phyloP scores from a whole-genome alignment of 1,139 yeast genomes.

The Kurtzmaniella natalensis region DNA sequence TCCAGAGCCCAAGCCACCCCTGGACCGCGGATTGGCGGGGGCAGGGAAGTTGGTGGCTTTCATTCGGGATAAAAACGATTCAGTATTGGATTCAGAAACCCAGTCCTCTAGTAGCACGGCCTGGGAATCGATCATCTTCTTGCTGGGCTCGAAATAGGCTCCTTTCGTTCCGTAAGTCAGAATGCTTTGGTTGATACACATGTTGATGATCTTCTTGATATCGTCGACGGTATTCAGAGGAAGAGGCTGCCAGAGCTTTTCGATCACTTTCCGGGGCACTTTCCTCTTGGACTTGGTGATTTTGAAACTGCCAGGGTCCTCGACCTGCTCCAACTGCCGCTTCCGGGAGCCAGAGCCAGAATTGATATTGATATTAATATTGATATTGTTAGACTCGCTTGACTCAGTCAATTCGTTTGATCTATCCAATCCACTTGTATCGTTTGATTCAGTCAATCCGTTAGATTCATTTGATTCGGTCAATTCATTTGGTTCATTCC shows the following conservation, averaged over 20 bases:
- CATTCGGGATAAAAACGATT: slow-evolving; percentile 31
- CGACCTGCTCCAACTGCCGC: slow-evolving; percentile 1
- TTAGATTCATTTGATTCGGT: too few species aligned
- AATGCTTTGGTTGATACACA: slow-evolving; percentile 26
- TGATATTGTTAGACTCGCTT: too few species aligned
- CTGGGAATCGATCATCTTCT: slow-evolving; percentile 24
- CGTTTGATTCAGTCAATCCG: too few species aligned
- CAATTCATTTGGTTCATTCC: too few species aligned
- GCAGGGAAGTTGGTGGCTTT: slow-evolving; percentile 33
- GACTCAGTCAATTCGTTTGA: too few species aligned
- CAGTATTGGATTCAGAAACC: slow-evolving; percentile 20
- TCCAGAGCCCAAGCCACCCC: slow-evolving; percentile 5
- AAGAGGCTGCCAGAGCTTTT: slow-evolving; percentile 33
- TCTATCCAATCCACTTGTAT: too few species aligned
- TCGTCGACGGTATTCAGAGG: slow-evolving; percentile 18
- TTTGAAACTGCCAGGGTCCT: slow-evolving; percentile 14
- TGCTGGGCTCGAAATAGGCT: slow-evolving; percentile 8
- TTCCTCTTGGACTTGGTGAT: slow-evolving; percentile 16
- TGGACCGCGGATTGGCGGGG: slow-evolving; percentile 15
- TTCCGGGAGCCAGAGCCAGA: background rate
- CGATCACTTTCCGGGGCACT: slow-evolving; percentile 29
- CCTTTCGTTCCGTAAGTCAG: slow-evolving; percentile 20
- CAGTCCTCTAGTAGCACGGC: slow-evolving; percentile 26
- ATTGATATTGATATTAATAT: background rate
- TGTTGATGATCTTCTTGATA: slow-evolving; percentile 25